Conservation (phyloP, 306 rosid genomes). For the Citrullus colocynthis region DNA sequence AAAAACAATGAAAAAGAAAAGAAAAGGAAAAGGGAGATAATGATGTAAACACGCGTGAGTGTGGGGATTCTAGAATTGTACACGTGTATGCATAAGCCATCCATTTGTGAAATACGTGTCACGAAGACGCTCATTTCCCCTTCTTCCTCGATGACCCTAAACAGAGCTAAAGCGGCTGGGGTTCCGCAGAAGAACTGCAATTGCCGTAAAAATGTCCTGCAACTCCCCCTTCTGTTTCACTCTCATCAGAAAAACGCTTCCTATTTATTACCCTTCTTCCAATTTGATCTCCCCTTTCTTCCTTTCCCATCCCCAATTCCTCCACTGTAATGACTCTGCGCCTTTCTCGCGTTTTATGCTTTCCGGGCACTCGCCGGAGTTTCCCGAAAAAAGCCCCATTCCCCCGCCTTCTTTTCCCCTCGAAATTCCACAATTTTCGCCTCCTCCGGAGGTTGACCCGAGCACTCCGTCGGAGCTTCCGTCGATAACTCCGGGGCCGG, state of each 20-base stretch:
- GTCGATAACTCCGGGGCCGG: constrained; percentile 5
- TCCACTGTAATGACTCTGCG: neutral
- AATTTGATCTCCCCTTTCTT: neutral
- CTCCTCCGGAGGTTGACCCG: constrained; percentile 24
- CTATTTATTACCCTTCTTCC: constrained; percentile 3
- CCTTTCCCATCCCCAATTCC: neutral
- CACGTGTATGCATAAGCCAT: neutral
- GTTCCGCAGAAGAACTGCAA: neutral
- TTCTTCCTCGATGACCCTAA: neutral
- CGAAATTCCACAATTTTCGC: constrained; percentile 20
- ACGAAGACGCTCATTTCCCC: neutral
- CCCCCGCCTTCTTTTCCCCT: constrained; percentile 17
- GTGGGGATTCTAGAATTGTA: no score
- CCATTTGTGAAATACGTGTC: constrained; percentile 4
- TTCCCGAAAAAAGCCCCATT: constrained; percentile 6
- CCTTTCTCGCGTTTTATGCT: neutral
- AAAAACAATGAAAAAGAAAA: no score
- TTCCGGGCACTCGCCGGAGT: neutral
- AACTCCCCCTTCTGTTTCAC: constrained; percentile 18
- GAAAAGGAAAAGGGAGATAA: no score
- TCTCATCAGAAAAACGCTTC: constrained; percentile 18
- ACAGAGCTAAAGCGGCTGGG: neutral
- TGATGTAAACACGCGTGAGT: neutral
- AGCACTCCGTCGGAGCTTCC: constrained; percentile 30
- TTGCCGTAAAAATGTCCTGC: constrained; percentile 1